Conservation (phyloP, 2,329 filamentous ascomycete genomes). For the Chaetothyriales sp. region DNA sequence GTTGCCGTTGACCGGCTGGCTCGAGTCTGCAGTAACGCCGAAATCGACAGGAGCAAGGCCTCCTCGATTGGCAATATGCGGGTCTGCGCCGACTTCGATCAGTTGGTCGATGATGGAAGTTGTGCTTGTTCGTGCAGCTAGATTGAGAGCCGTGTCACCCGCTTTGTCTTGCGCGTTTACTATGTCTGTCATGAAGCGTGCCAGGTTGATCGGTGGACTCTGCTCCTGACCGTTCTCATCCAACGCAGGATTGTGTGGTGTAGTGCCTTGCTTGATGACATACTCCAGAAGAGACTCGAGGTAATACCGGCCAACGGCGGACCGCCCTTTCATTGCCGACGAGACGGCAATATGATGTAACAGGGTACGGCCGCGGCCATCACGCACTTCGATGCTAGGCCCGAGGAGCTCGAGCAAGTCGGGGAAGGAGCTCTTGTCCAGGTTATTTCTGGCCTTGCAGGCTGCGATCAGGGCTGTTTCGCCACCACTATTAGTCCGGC, state of each 20-base stretch:
- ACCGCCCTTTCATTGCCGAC: constrained; percentile 85
- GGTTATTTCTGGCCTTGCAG: constrained; percentile 83
- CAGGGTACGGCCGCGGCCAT: constrained; percentile 78
- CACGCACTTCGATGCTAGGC: constrained; percentile 76
- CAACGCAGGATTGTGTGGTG: constrained; percentile 7
- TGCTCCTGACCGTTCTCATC: constrained; percentile 14
- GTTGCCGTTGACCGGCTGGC: constrained; percentile 39
- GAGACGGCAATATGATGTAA: constrained; percentile 93
- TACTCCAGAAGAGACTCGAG: constrained; percentile 88
- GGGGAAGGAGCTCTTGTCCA: constrained; percentile 79
- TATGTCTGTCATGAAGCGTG: constrained; percentile 90
- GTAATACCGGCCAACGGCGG: constrained; percentile 85
- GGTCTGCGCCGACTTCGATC: constrained; percentile 84
- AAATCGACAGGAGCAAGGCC: constrained; percentile 86
- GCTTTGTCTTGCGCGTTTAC: constrained; percentile 90
- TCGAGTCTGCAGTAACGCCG: constrained; percentile 43
- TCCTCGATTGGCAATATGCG: constrained; percentile 79
- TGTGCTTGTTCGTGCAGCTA: constrained; percentile 85
- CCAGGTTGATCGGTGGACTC: constrained; percentile 53
- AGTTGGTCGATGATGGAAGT: constrained; percentile 92
- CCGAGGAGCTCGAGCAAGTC: constrained; percentile 80
- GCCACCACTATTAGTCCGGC: constrained; percentile 72
- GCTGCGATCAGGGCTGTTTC: constrained; percentile 90
- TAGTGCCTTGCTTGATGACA: constrained; percentile 64
- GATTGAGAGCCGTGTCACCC: constrained; percentile 86